Evolutionary conservation across 352 stramenopile genomes (phyloP), one percentile per base, ranked within the genome.

Genomic region (Phytophthora tubulina): DNA sequence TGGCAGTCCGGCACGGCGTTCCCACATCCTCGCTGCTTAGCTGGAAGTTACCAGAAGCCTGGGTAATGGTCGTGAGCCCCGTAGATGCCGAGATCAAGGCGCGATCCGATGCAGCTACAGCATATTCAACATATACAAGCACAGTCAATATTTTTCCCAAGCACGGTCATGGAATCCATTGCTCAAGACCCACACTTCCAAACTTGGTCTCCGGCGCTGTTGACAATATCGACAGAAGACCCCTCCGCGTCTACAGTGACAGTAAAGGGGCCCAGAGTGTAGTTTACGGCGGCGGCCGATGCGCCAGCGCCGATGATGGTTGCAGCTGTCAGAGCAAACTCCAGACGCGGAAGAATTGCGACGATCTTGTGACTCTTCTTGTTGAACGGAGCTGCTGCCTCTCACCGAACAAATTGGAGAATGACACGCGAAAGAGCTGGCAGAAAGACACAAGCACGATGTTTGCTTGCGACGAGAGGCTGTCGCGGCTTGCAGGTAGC

Each of bases 41-140:
- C 35, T 76, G n/a, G 50, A 76, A 76, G 44, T 72, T 76, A 6
- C 69, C 69, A 6, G 69, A 76, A 14, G 69, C 48, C 56, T 72
- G 63, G 0, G 69, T 76, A 50, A 76, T 72, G 41, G 55, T 65
- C 42, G 69, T 72, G 27, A 76, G 63, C 3, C 69, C 69, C 31
- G 56, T 44, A 7, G 69, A 72, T 27, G 69, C 69, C 56, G 69
- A 76, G 42, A 76, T 68, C 21, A 76, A 72, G 9, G 62, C 44
- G 45, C 69, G 63, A 8, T 76, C 69, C 41, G 62, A 64, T 33
- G 69, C 55, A 21, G 56, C 69, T 76, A 9, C 1, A 30, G 9
- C 44, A 35, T 33, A 60, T 41, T 33, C 32, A 67, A 49, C 44
- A 21, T 6, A 55, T 4, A 35, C 5, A n/a, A 3, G 30, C 8